Percentiles rank a stretch among this genome's conserved stretches.
phyloP scores from a whole-genome alignment of 1,284 basidiomycete species.

The Cronartium quercuum region DNA sequence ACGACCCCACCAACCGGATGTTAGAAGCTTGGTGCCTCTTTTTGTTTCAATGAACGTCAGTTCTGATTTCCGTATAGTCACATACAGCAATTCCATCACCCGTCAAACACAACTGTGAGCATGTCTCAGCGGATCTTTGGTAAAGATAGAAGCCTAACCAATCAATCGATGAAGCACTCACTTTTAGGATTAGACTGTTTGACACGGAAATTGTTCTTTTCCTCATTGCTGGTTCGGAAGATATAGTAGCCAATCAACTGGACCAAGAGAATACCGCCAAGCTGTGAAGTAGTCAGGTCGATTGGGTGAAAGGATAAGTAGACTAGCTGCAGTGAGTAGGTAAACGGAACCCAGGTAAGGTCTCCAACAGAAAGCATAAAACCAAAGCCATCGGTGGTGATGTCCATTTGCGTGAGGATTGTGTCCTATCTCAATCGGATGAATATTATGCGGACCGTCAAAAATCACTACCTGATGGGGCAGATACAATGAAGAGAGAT shows the following conservation, averaged over 20 bases:
- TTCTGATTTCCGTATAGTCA: not conserved
- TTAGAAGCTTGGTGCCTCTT: conserved; percentile 81
- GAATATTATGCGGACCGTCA: not conserved
- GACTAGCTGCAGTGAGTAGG: conserved; percentile 86
- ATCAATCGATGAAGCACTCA: conserved; percentile 43
- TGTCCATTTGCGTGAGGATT: conserved; percentile 94
- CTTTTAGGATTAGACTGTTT: conserved; percentile 89
- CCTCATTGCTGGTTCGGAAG: conserved; percentile 79
- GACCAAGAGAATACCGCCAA: conserved; percentile 60
- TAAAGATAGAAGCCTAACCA: not conserved
- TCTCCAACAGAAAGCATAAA: conserved; percentile 97
- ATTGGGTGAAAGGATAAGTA: conserved; percentile 83
- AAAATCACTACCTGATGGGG: not conserved
- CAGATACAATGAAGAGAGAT: not conserved
- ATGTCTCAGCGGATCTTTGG: not conserved
- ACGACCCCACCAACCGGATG: conserved; percentile 93
- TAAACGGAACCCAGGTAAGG: conserved; percentile 89
- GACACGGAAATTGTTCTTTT: conserved; percentile 86
- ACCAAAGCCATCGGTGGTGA: conserved; percentile 94
- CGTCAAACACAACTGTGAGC: not conserved
- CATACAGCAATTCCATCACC: not conserved
- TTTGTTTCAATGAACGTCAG: conserved; percentile 47
- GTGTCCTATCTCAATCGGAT: conserved; percentile 52
- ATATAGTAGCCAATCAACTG: conserved; percentile 81
- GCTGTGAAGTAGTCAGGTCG: conserved; percentile 65